These are phyloP conservation scores for Parascedosporium putredinis DNA, from an alignment of 2,329 filamentous ascomycete species.

Conservation along the genomic window DNA sequence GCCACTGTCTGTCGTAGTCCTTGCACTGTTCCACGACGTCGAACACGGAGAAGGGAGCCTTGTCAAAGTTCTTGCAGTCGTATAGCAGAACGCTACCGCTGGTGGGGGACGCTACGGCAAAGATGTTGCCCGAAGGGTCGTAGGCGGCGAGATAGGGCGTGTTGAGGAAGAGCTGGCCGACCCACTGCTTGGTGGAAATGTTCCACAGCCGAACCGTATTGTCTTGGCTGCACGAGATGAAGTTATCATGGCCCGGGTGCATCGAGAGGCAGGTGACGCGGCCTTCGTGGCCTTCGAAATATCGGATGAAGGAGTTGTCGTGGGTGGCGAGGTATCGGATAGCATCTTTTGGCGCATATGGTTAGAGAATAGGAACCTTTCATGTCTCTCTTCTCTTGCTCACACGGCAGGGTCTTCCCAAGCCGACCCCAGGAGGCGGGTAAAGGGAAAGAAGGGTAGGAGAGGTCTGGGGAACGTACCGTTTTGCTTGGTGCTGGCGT, in stretches of 20 bases:
- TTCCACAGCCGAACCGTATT: conserved; percentile 91
- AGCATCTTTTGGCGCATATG: conserved; percentile 46
- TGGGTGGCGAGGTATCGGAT: conserved; percentile 83
- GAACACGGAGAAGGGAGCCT: conserved; percentile 77
- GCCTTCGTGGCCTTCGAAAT: conserved; percentile 84
- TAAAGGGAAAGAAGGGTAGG: neutral
- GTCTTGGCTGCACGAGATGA: conserved; percentile 84
- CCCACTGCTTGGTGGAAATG: conserved; percentile 65
- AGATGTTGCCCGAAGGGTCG: conserved; percentile 84
- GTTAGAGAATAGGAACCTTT: too few species aligned
- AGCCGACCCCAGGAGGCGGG: too few species aligned
- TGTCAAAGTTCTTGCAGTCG: conserved; percentile 88
- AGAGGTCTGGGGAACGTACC: conserved; percentile 33
- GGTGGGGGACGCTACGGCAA: conserved; percentile 75
- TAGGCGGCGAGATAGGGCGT: conserved; percentile 77
- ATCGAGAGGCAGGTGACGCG: conserved; percentile 75
- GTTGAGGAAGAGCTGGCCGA: conserved; percentile 70
- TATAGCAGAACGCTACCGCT: conserved; percentile 79
- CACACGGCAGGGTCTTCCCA: too few species aligned
- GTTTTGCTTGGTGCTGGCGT: conserved; percentile 92
- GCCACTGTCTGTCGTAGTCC: conserved; percentile 43
- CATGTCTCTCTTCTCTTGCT: too few species aligned
- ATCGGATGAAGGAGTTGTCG: conserved; percentile 92
- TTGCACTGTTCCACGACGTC: conserved; percentile 56
- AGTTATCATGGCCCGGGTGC: conserved; percentile 79